Percentiles rank a stretch among this genome's conserved stretches.
Conservation (phyloP, 108 stramenopile species). For the Aurantiochytrium sp. region DNA sequence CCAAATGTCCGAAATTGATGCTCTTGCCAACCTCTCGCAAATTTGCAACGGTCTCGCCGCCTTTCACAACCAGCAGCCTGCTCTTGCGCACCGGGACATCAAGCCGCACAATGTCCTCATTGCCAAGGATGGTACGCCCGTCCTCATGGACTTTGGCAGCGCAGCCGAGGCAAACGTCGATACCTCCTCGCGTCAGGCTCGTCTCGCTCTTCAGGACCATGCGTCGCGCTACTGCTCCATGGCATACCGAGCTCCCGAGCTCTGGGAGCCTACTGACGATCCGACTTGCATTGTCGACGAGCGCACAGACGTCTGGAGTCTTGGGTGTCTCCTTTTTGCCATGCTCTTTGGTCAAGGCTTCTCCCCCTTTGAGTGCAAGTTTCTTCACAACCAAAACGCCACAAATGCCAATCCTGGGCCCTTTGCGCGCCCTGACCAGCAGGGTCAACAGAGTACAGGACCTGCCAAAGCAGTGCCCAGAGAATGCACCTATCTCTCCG, state of each 20-base stretch:
- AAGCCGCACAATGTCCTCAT: conserved; percentile 33
- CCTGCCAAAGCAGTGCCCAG: background rate
- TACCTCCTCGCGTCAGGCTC: background rate
- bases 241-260: conserved; percentile 39
- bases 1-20: background rate
- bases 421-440: background rate
- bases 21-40: background rate
- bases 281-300: background rate
- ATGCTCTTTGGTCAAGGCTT: conserved; percentile 22
- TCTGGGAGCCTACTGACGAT: conserved; percentile 24
- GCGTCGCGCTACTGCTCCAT: conserved; percentile 19
- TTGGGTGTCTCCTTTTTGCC: conserved; percentile 30
- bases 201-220: conserved; percentile 3
- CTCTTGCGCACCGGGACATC: conserved; percentile 25
- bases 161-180: background rate
- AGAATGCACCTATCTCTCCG: background rate
- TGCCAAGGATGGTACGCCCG: background rate
- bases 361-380: conserved; percentile 29
- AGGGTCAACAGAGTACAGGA: background rate
- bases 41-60: background rate
- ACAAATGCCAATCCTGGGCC: background rate
- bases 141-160: conserved; percentile 31
- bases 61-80: background rate
- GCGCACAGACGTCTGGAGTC: conserved; percentile 30
- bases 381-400: background rate